phyloP scores from a whole-genome alignment of 371 early-diverging fungal genomes.

The Smittium mucronatum region DNA sequence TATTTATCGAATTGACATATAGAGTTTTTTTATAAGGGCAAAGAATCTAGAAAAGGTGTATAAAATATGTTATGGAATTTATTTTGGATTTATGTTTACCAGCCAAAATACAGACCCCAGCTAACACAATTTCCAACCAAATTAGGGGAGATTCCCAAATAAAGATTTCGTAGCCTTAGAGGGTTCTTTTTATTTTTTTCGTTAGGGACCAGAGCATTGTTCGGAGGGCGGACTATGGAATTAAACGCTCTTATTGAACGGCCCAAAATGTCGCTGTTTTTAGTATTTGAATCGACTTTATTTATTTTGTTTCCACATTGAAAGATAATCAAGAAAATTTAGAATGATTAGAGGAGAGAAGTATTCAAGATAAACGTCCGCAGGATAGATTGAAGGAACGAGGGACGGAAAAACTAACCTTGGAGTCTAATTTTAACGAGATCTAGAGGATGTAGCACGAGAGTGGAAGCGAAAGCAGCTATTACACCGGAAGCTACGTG shows the following conservation, averaged over 20 bases:
- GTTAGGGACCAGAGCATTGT: no score
- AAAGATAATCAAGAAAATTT: no score
- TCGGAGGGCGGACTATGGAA: background rate
- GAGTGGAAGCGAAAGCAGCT: slow-evolving; percentile 73
- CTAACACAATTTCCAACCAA: slow-evolving; percentile 81
- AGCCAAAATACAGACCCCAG: slow-evolving; percentile 93
- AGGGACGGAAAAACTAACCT: no score
- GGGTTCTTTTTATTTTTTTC: background rate
- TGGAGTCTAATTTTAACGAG: slow-evolving; percentile 84
- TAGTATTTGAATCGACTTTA: background rate
- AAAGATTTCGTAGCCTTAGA: slow-evolving; percentile 44
- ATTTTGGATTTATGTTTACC: no score
- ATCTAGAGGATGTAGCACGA: slow-evolving; percentile 78
- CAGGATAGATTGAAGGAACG: no score
- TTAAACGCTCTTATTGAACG: slow-evolving; percentile 50
- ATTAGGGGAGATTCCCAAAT: slow-evolving; percentile 80
- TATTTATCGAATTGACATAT: no score
- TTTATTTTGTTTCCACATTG: background rate
- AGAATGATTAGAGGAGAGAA: no score
- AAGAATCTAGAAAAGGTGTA: no score
- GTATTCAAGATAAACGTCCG: no score
- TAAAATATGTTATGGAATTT: no score
- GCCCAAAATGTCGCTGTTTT: slow-evolving; percentile 35
- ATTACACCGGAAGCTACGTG: slow-evolving; percentile 80
- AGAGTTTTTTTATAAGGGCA: no score